Conservation (phyloP, 2,329 filamentous ascomycete species). For the Teratosphaeria nubilosa region DNA sequence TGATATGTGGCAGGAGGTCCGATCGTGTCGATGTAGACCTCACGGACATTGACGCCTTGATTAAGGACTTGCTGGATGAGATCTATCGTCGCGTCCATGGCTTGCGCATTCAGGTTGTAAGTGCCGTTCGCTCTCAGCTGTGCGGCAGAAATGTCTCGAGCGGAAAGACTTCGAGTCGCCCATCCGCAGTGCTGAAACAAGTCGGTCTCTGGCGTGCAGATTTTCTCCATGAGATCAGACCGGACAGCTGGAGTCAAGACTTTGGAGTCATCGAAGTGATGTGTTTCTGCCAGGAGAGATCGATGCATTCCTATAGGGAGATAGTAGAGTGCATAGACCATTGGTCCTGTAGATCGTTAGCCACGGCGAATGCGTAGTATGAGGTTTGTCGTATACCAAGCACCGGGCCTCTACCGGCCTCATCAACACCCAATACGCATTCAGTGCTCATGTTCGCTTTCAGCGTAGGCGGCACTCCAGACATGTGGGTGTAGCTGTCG, state of each 20-base stretch:
- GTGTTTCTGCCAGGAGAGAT: slow-evolving; percentile 63
- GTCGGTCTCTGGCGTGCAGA: slow-evolving; percentile 56
- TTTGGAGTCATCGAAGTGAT: slow-evolving; percentile 94
- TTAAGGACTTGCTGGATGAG: slow-evolving; percentile 70
- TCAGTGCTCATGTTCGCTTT: slow-evolving; percentile 39
- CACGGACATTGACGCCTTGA: slow-evolving; percentile 67
- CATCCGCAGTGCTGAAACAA: slow-evolving; percentile 63
- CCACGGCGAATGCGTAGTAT: slow-evolving; percentile 5
- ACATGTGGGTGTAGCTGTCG: slow-evolving; percentile 40
- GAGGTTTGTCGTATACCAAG: slow-evolving; percentile 48
- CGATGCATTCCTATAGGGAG: slow-evolving; percentile 54
- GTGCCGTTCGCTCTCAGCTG: slow-evolving; percentile 57
- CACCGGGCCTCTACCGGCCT: slow-evolving; percentile 89
- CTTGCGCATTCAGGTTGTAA: slow-evolving; percentile 94
- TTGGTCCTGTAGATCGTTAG: slow-evolving; percentile 39
- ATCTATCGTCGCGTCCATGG: slow-evolving; percentile 79
- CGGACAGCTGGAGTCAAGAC: slow-evolving; percentile 74
- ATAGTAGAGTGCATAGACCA: slow-evolving; percentile 64
- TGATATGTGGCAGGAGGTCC: slow-evolving; percentile 77
- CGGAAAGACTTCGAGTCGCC: slow-evolving; percentile 72
- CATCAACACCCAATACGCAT: slow-evolving; percentile 81
- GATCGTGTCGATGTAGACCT: slow-evolving; percentile 94
- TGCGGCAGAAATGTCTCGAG: slow-evolving; percentile 67
- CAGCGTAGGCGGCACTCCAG: slow-evolving; percentile 32
- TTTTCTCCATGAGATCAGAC: slow-evolving; percentile 56